Conservation (phyloP, 371 early-diverging fungal species). For the Mucor piriformis region DNA sequence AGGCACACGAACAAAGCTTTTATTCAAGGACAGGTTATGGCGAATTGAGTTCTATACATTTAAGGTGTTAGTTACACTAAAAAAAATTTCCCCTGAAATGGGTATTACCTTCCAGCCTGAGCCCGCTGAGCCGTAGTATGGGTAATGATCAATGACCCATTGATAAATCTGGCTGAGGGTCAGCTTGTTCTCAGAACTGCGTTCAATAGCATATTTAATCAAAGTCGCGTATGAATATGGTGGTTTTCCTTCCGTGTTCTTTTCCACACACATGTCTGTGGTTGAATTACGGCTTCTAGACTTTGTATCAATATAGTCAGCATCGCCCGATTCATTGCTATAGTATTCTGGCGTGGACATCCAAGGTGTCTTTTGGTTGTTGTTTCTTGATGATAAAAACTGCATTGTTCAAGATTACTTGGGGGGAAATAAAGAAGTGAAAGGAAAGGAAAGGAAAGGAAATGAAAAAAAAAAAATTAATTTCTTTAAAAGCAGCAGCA, state of each 20-base stretch:
- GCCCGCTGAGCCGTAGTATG: constrained; percentile 76
- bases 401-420: constrained; percentile 16
- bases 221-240: constrained; percentile 88
- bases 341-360: constrained; percentile 15
- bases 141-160: constrained; percentile 79
- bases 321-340: constrained; percentile 6
- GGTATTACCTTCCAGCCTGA: constrained; percentile 75
- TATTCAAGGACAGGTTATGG: constrained; percentile 97
- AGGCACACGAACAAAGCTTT: constrained; percentile 90
- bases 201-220: constrained; percentile 85
- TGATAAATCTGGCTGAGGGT: constrained; percentile 89
- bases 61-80: not conserved
- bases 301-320: constrained; percentile 15
- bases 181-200: constrained; percentile 66
- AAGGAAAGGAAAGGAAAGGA: constrained; percentile 5
- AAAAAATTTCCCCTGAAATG: not conserved
- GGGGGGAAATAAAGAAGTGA: constrained; percentile 12
- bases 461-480: constrained; percentile 4
- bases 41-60: constrained; percentile 93
- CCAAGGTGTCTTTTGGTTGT: constrained; percentile 19
- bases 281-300: constrained; percentile 18
- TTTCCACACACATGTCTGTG: constrained; percentile 26
- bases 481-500: constrained; percentile 11
- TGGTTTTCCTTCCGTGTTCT: constrained; percentile 63
- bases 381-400: constrained; percentile 20